Evolutionary conservation across 1,284 basidiomycete genomes (phyloP).

Genomic region (Rugiboletus extremiorientalis): DNA sequence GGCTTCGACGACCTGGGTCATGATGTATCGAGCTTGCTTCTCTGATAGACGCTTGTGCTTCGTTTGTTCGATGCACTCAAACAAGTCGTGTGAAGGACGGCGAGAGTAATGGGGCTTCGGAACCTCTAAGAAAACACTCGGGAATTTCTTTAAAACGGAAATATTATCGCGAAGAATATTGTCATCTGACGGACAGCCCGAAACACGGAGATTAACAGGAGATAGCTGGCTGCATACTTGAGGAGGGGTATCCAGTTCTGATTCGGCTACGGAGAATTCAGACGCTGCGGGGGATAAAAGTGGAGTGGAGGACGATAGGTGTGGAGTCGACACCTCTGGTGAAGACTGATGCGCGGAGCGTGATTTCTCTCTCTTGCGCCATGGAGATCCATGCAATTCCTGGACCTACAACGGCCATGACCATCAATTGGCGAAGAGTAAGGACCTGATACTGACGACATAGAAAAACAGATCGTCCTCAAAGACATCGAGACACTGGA

Average conservation of each 20-base stretch:
- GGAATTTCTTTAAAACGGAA: slow-evolving; percentile 9
- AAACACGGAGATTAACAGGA: slow-evolving; percentile 21
- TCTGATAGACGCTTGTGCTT: slow-evolving; percentile 79
- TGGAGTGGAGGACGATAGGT: slow-evolving; percentile 47
- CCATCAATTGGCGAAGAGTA: slow-evolving; percentile 1
- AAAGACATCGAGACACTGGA: slow-evolving; percentile 81
- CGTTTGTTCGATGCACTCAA: slow-evolving; percentile 90
- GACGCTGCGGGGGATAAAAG: slow-evolving; percentile 56
- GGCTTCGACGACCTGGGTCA: slow-evolving; percentile 85
- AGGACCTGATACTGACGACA: slow-evolving; percentile 53
- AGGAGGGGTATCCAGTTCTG: slow-evolving; percentile 45
- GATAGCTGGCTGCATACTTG: slow-evolving; percentile 29
- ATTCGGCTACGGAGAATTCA: slow-evolving; percentile 44
- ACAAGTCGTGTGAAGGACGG: slow-evolving; percentile 85
- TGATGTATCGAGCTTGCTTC: slow-evolving; percentile 77
- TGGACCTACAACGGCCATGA: slow-evolving; percentile 59
- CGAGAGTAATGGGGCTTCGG: slow-evolving; percentile 58
- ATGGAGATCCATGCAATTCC: slow-evolving; percentile 89
- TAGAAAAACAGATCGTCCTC: slow-evolving; percentile 87
- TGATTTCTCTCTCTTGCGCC: slow-evolving; percentile 48
- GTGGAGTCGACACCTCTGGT: slow-evolving; percentile 32
- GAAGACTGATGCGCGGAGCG: slow-evolving; percentile 17
- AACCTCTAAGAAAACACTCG: slow-evolving; percentile 14
- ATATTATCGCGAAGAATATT: slow-evolving; percentile 6
- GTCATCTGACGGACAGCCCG: slow-evolving; percentile 15